Evolutionary conservation across 2,329 filamentous ascomycete species (phyloP), one percentile per base, ranked within the genome.

Genomic region (Dothistroma septosporum): DNA sequence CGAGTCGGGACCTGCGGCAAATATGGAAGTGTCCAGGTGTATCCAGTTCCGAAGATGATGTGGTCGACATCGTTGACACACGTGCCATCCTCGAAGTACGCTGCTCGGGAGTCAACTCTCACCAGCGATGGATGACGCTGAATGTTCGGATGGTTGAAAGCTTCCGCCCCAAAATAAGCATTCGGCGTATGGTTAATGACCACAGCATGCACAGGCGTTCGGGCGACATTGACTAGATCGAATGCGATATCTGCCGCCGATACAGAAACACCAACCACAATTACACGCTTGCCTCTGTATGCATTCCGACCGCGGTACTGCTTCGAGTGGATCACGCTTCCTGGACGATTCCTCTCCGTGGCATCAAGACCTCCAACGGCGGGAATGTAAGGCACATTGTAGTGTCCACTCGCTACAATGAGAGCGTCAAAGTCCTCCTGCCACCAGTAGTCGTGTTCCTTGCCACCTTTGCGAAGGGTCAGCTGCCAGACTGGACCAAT

Each of bases 1-100:
- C 78, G 76, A 0, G 82, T 72, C 2, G 76, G 71, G 0, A 87
- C 76, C 1, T 78, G 69, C 0, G 83, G 82, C 0, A 87, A 70
- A 68, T 87, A 88, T 0, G 85, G 85, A 0, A 88, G 70, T 0
- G 83, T 84, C 84, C 84, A 88, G 28, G 77, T 80, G 70, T 87
- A 88, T 0, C 87, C 87, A 0, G 87, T 89, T 22, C 85, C 86
- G 61, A 89, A 86, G 64, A 89, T 82, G 62, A 89, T 78, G 66
- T 83, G 70, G 70, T 89, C 86, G 14, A 89, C 82, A 19, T 82
- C 76, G 0, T 76, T 64, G 7, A 85, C 76, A 0, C 70, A 75
- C 0, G 76, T 79, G 1, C 85, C 85, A 63, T 88, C 83, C 35
- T 79, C 75, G 53, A 88, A 83, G 59, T 83, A 76, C 0, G 87